Evolutionary conservation across 139 green algal genomes (phyloP).

Genomic region (Auxenochlorella protothecoides): DNA sequence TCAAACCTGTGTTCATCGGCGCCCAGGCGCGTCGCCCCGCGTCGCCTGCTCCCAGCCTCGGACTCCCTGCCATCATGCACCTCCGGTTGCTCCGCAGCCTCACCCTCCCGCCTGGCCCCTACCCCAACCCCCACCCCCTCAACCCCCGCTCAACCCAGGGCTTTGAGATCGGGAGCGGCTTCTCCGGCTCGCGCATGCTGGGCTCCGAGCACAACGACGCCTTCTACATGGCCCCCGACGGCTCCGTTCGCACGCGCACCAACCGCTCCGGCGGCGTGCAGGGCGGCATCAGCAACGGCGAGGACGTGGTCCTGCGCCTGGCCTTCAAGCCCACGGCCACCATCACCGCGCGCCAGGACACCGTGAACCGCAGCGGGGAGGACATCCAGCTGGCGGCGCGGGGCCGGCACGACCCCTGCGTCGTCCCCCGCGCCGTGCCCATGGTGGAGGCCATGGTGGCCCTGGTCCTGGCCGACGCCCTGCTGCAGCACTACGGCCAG

Average conservation of each 20-base stretch:
- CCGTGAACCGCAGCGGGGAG: constrained; percentile 57
- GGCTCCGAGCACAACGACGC: constrained; percentile 94
- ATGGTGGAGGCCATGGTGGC: constrained; percentile 99
- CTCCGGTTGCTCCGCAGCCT: neutral
- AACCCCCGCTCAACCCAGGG: constrained; percentile 39
- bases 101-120: neutral
- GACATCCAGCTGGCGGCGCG: constrained; percentile 82
- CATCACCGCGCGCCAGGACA: constrained; percentile 81
- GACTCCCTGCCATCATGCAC: too few species aligned
- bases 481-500: constrained; percentile 85
- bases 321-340: constrained; percentile 99
- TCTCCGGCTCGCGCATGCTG: constrained; percentile 66
- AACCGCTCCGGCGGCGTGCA: constrained; percentile 71
- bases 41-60: too few species aligned
- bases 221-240: constrained; percentile 77
- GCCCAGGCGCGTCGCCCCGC: too few species aligned
- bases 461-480: constrained; percentile 90
- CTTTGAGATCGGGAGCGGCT: constrained; percentile 97
- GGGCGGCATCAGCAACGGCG: constrained; percentile 93
- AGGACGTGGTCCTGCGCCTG: constrained; percentile 89
- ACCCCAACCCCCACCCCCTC: too few species aligned
- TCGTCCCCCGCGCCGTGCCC: constrained; percentile 91
- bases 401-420: constrained; percentile 92
- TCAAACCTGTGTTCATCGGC: too few species aligned
- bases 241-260: constrained; percentile 73